These are phyloP conservation scores for Nowakowskiella sp. DNA, from an alignment of 192 early-diverging fungal genomes.

Conservation along the genomic window DNA sequence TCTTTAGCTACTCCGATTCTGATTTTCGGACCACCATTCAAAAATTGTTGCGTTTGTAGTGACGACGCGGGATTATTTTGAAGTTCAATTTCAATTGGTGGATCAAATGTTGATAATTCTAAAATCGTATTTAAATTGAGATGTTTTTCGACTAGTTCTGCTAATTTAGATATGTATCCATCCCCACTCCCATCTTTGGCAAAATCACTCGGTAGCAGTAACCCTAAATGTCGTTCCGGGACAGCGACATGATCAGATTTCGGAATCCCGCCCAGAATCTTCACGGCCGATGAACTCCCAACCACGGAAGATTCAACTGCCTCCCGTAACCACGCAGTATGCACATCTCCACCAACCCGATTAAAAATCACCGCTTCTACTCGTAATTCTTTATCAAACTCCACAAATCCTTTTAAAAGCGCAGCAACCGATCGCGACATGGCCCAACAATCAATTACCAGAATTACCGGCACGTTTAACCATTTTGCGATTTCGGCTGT, in stretches of 20 bases:
- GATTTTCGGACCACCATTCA: too few relatives aligned
- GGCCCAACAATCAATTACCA: constrained; percentile 12
- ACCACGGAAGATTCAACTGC: constrained; percentile 2
- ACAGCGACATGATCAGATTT: constrained; percentile 2
- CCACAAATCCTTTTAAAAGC: constrained; percentile 5
- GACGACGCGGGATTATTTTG: background rate
- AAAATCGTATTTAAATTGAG: background rate
- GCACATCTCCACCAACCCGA: constrained; percentile 9
- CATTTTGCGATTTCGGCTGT: constrained; percentile 13
- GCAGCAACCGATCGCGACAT: constrained; percentile 11
- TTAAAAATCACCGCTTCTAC: constrained; percentile 3
- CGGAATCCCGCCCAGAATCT: constrained; percentile 4
- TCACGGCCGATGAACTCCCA: background rate
- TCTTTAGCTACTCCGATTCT: constrained; percentile 12
- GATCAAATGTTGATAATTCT: background rate
- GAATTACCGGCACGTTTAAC: constrained; percentile 5
- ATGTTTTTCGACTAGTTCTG: background rate
- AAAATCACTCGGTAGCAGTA: background rate
- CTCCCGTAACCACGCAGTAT: constrained; percentile 4
- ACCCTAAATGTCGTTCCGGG: constrained; percentile 10
- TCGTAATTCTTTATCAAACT: constrained; percentile 10
- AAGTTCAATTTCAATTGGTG: background rate
- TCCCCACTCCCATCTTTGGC: background rate
- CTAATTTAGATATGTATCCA: constrained; percentile 1
- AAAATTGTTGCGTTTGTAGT: background rate